Conservation (phyloP, 1,139 yeast genomes). For the Candida sojae region DNA sequence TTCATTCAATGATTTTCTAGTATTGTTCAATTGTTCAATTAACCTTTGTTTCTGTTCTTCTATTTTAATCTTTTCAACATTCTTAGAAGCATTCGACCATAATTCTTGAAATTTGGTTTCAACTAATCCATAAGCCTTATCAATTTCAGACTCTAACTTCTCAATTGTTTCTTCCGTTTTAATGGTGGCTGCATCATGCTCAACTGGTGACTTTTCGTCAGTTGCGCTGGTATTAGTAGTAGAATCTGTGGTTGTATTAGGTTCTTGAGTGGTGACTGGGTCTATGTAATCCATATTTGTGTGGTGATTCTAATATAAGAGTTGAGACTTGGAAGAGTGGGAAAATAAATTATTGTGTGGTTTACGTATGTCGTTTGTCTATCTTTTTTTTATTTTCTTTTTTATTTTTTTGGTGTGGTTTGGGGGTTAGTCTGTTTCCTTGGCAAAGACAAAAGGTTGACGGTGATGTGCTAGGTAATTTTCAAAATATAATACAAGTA, state of each 20-base stretch:
- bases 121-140: conserved; percentile 48
- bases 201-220: background rate
- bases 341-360: too few relatives aligned
- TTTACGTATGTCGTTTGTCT: too few relatives aligned
- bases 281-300: conserved; percentile 34
- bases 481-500: too few relatives aligned
- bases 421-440: too few relatives aligned
- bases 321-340: too few relatives aligned
- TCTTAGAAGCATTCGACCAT: conserved; percentile 38
- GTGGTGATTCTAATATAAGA: too few relatives aligned
- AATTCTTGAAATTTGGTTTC: conserved; percentile 43
- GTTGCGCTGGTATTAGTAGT: background rate
- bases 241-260: conserved; percentile 9
- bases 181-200: conserved; percentile 5
- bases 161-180: conserved; percentile 51
- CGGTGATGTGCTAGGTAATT: too few relatives aligned
- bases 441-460: too few relatives aligned
- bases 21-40: conserved; percentile 32
- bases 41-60: conserved; percentile 45
- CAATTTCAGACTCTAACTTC: conserved; percentile 54
- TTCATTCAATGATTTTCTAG: conserved; percentile 25
- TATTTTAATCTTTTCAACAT: conserved; percentile 38
- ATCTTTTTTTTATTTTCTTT: too few relatives aligned
- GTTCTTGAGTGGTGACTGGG: conserved; percentile 22
- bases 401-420: too few relatives aligned